Percentiles rank a stretch among this genome's conserved stretches.
Evolutionary conservation across 108 stramenopile genomes (phyloP).

Genomic region (Nitzschia putrida): DNA sequence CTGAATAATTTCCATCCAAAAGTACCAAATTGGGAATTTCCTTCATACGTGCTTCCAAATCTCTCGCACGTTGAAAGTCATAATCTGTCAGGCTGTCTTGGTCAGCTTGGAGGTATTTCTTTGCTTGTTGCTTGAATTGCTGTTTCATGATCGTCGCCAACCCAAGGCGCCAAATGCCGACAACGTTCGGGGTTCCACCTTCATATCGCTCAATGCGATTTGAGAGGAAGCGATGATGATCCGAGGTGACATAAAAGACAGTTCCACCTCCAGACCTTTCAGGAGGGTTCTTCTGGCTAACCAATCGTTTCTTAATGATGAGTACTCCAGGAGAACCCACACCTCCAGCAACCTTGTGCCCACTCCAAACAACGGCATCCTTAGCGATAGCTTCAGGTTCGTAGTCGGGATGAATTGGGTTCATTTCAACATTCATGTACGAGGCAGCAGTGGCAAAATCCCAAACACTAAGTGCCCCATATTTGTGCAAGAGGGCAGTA

Average conservation of each 20-base stretch:
- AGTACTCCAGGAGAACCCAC: constrained; percentile 90
- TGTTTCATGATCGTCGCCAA: constrained; percentile 80
- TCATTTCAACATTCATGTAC: constrained; percentile 90
- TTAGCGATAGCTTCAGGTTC: constrained; percentile 60
- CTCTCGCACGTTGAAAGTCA: constrained; percentile 64
- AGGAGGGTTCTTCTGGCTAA: constrained; percentile 77
- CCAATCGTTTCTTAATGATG: constrained; percentile 81
- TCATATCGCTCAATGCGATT: constrained; percentile 97
- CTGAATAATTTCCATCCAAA: constrained; percentile 43
- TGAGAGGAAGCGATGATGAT: constrained; percentile 89
- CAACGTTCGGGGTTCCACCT: constrained; percentile 96
- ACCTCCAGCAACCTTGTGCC: constrained; percentile 83
- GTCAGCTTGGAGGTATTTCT: constrained; percentile 22
- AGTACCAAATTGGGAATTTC: constrained; percentile 79
- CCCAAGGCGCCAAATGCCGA: constrained; percentile 89
- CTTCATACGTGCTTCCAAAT: constrained; percentile 47
- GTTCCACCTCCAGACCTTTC: constrained; percentile 86
- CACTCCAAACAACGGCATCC: constrained; percentile 84
- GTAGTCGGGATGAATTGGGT: constrained; percentile 60
- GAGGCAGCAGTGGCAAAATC: constrained; percentile 98
- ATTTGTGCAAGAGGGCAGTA: constrained; percentile 72
- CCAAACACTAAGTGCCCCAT: constrained; percentile 90
- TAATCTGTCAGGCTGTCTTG: constrained; percentile 38
- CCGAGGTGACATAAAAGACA: constrained; percentile 93
- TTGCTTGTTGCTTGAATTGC: constrained; percentile 51